These are phyloP conservation scores for Tolypocladium ovalisporum DNA, from an alignment of 2,329 filamentous ascomycete genomes.

Conservation along the genomic window DNA sequence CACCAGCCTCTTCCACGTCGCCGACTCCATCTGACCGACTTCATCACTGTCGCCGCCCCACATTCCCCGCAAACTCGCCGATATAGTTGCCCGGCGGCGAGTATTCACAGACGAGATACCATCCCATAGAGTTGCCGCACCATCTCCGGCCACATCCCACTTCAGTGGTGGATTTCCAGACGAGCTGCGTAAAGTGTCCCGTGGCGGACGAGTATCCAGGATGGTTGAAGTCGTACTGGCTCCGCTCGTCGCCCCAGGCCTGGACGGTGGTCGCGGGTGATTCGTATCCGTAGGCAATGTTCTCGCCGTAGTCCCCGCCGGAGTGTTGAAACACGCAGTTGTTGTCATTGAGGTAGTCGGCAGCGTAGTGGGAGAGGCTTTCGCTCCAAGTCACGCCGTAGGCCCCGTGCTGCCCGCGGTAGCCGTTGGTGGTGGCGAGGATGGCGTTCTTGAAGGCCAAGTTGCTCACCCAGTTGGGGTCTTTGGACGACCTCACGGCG, in stretches of 20 bases:
- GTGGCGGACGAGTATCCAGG: constrained; percentile 48
- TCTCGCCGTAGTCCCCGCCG: constrained; percentile 60
- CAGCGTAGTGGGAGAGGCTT: constrained; percentile 46
- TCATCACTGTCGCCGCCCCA: constrained; percentile 2
- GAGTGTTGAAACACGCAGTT: constrained; percentile 43
- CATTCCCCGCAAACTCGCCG: constrained; percentile 33
- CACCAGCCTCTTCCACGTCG: not conserved
- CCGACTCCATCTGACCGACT: not conserved
- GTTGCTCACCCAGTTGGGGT: not conserved
- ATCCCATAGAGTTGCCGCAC: constrained; percentile 36
- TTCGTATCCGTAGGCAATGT: constrained; percentile 57
- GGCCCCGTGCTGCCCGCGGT: constrained; percentile 53
- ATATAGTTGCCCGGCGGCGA: constrained; percentile 55
- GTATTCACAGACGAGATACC: constrained; percentile 63
- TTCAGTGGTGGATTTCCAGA: constrained; percentile 53
- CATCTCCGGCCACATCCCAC: constrained; percentile 43
- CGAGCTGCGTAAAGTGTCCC: constrained; percentile 64
- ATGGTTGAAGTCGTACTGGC: constrained; percentile 45
- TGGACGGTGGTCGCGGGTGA: constrained; percentile 50
- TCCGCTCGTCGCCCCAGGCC: constrained; percentile 48
- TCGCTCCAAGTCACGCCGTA: constrained; percentile 50
- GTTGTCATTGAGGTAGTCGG: constrained; percentile 31
- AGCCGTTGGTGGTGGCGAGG: constrained; percentile 55
- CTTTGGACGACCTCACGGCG: not conserved
- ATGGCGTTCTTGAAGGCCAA: constrained; percentile 39